Conservation (phyloP, 306 rosid genomes). For the Glycine latifolia region DNA sequence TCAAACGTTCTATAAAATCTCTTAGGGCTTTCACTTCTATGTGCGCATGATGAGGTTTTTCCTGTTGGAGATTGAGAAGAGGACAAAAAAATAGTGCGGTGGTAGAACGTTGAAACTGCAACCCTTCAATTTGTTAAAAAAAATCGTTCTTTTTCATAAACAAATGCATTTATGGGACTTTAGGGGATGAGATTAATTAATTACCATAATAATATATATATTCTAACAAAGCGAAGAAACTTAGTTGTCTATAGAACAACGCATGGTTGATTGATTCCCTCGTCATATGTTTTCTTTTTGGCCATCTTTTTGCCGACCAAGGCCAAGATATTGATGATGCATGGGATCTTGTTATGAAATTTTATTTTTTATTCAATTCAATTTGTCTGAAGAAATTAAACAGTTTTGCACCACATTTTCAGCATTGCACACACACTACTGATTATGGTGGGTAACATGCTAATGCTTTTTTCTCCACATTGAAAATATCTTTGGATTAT, state of each 20-base stretch:
- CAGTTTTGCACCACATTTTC: not conserved
- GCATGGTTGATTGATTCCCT: not conserved
- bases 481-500: slow-evolving; percentile 16
- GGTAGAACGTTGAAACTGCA: not conserved
- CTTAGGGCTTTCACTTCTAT: not conserved
- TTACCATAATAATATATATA: too few species aligned
- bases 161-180: not conserved
- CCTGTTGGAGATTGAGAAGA: not conserved
- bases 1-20: not conserved
- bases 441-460: not conserved
- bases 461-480: slow-evolving; percentile 1
- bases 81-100: not conserved
- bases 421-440: not conserved
- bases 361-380: not conserved
- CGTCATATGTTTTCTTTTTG: not conserved
- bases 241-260: not conserved
- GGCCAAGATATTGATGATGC: slow-evolving; percentile 16
- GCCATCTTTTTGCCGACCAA: slow-evolving; percentile 9
- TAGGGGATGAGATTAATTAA: not conserved
- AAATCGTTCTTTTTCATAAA: not conserved
- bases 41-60: not conserved
- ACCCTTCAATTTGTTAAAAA: not conserved
- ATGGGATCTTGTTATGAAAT: not conserved
- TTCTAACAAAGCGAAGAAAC: too few species aligned
- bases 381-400: not conserved